These are phyloP conservation scores for Basipetospora chlamydospora DNA, from an alignment of 2,329 filamentous ascomycete species.

Conservation along the genomic window DNA sequence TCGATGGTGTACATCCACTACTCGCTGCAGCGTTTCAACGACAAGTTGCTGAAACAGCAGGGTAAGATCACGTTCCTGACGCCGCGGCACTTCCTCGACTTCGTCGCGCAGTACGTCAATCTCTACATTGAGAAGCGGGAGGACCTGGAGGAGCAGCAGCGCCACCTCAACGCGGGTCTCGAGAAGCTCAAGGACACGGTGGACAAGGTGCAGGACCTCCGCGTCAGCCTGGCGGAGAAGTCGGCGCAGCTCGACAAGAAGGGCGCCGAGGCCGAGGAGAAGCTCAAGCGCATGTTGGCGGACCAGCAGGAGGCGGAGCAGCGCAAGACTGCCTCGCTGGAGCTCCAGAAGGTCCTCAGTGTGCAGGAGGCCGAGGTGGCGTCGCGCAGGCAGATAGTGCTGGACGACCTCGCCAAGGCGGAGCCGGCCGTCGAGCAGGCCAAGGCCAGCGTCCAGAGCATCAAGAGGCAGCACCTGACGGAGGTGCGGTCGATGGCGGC, in stretches of 20 bases:
- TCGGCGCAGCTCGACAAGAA: constrained; percentile 87
- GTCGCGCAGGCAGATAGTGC: constrained; percentile 65
- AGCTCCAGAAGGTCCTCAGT: constrained; percentile 77
- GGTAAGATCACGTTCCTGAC: constrained; percentile 87
- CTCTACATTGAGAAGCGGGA: constrained; percentile 97
- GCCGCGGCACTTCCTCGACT: constrained; percentile 92
- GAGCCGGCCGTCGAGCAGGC: constrained; percentile 89
- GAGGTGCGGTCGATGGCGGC: constrained; percentile 96
- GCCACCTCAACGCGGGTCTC: constrained; percentile 93
- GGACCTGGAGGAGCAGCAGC: constrained; percentile 95
- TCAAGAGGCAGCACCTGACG: constrained; percentile 91
- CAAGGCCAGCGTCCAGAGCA: constrained; percentile 93
- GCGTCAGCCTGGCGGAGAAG: constrained; percentile 84
- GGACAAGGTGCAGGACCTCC: constrained; percentile 87
- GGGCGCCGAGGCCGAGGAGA: constrained; percentile 90
- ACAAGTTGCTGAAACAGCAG: constrained; percentile 78
- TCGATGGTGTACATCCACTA: constrained; percentile 99
- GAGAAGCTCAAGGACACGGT: constrained; percentile 96
- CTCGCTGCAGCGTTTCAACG: constrained; percentile 81
- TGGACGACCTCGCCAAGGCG: constrained; percentile 75
- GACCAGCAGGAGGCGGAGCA: constrained; percentile 92
- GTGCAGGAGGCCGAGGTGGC: constrained; percentile 84
- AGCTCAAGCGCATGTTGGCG: constrained; percentile 90
- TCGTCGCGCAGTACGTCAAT: constrained; percentile 93
- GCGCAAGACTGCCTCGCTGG: constrained; percentile 71